Base-by-base conservation (phyloP, 768 basidiomycete genomes). In the Boletus sp. region DNA sequence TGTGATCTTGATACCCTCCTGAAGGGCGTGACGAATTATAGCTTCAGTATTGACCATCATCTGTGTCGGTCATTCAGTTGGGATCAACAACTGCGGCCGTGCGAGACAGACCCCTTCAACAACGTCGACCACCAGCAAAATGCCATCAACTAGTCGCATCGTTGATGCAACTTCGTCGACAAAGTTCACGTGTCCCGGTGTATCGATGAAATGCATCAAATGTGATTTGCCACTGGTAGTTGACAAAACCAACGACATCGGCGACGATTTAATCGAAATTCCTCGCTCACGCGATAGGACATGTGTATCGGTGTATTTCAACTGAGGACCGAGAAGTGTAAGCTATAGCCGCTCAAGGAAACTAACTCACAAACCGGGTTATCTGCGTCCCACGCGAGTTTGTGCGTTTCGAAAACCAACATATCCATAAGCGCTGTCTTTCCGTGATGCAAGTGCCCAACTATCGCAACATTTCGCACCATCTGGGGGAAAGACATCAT, bases 161-260 rank as follows among this genome's bases (percentile, higher is more conserved):
- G 91, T 79, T 7, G 88, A 83, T 2, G 94, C 95, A 21, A 93
- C 93, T 72, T 99, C 97, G 66, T 99, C 97, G n/a, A 95, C 83
- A 67, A 99, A 98, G 72, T 98, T 98, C 55, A 95, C 92, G 65
- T 99, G 97, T 33, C 97, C 97, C 4, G 97, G 97, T 0, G 97
- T 98, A 71, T 99, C 97, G 63, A 99, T 87, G 30, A 98, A 71
- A 71, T 99, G 95, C 49, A 98, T 70, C 21, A 99, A 79, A 71
- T 95, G 89, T 2, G 94, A 97, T 75, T 98, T 98, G 52, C 94
- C 93, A 41, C 80, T 75, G 14, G 92, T 93, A 14, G 83, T 90
- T 17, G 84, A 83, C 5, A 98, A 77, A 51, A 99, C 76, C 48
- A 99, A 79, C 14, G 95, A 97, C 87, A 99, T 96, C 8, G 97